Evolutionary conservation across 306 rosid genomes (phyloP).

Genomic region (Casuarina cunninghamiana): DNA sequence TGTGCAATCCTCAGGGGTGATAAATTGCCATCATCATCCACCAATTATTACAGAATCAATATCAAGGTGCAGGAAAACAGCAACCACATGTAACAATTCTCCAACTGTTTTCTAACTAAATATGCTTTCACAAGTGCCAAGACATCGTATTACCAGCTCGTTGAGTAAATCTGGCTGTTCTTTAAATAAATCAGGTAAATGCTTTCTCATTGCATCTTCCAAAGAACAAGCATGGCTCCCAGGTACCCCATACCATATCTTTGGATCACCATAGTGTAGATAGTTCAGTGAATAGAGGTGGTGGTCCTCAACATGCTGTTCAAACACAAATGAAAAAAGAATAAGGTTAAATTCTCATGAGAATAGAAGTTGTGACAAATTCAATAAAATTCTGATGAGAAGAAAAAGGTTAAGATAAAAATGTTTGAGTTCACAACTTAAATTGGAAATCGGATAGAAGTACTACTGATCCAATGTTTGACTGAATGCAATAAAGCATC

Average conservation of each 20-base stretch:
- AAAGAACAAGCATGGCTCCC: constrained; percentile 69
- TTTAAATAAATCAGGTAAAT: constrained; percentile 83
- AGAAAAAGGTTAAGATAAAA: no score
- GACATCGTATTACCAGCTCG: constrained; percentile 64
- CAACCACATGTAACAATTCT: background rate
- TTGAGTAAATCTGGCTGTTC: constrained; percentile 92
- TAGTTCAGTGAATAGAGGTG: constrained; percentile 93
- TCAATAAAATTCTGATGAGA: background rate
- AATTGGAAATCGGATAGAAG: background rate
- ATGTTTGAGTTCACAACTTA: background rate
- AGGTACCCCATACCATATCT: constrained; percentile 96
- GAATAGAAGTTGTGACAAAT: background rate
- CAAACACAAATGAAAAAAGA: constrained; percentile 29
- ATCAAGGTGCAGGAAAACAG: background rate
- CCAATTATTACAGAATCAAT: background rate
- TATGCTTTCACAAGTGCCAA: constrained; percentile 14
- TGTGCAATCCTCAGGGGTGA: background rate
- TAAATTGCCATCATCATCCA: background rate
- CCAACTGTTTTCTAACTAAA: background rate
- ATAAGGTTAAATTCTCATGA: constrained; percentile 5
- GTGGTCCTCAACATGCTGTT: constrained; percentile 98
- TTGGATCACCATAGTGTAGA: constrained; percentile 91
- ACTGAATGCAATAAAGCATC: background rate
- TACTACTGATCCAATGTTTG: background rate
- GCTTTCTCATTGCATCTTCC: constrained; percentile 80